Conservation (phyloP, 2,329 filamentous ascomycete species). For the Colletotrichum australisinense region DNA sequence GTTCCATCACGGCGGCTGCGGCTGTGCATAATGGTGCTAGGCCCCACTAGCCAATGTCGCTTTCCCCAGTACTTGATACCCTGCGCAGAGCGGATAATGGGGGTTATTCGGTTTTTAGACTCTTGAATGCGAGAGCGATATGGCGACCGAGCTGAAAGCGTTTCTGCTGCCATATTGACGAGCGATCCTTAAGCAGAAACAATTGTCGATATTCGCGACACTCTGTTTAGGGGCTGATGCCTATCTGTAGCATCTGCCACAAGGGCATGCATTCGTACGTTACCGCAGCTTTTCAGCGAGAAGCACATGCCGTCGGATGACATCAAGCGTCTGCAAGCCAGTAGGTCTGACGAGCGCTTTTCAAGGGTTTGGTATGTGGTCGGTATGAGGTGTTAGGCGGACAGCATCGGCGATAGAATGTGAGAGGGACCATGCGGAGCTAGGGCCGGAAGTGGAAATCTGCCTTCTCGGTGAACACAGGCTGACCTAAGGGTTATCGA, state of each 20-base stretch:
- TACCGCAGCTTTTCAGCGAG: not conserved
- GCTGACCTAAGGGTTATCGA: not conserved
- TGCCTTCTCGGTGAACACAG: constrained; percentile 23
- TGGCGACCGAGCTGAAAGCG: not conserved
- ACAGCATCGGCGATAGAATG: not conserved
- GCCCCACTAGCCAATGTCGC: not conserved
- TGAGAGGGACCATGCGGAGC: not conserved
- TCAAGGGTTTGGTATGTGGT: not conserved
- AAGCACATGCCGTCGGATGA: constrained; percentile 23
- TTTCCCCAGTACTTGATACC: not conserved
- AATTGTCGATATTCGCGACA: constrained; percentile 1
- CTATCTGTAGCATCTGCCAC: not conserved
- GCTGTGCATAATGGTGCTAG: constrained; percentile 29
- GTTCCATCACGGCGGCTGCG: constrained; percentile 23
- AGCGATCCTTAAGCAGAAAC: not conserved
- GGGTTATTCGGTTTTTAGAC: not conserved
- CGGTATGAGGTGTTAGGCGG: not conserved
- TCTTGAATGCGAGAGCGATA: constrained; percentile 22
- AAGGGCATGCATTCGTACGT: not conserved
- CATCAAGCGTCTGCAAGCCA: constrained; percentile 24
- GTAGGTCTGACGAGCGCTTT: constrained; percentile 4
- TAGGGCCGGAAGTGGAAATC: constrained; percentile 15
- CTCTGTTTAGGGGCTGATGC: not conserved
- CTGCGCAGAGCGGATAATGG: not conserved
- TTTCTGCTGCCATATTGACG: not conserved